phyloP scores from a whole-genome alignment of 1,284 basidiomycete species.

The Cutaneotrichosporon cavernicola region DNA sequence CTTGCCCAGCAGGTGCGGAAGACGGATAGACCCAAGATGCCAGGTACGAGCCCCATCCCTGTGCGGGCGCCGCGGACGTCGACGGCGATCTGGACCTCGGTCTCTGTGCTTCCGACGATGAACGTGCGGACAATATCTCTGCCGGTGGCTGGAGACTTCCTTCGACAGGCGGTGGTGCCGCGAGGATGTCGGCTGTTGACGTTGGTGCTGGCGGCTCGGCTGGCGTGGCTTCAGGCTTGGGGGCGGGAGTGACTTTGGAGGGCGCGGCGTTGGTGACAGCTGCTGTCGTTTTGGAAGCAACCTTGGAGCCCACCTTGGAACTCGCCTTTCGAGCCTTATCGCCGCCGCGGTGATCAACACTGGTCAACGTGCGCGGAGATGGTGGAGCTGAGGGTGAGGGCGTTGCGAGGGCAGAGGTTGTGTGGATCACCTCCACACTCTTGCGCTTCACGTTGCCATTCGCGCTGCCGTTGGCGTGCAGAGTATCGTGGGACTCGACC shows the following conservation, averaged over 20 bases:
- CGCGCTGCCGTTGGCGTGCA: conserved; percentile 5
- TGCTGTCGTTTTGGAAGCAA: neutral
- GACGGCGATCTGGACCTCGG: neutral
- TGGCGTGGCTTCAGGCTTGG: neutral
- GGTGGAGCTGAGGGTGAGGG: conserved; percentile 5
- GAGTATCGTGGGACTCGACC: conserved; percentile 1
- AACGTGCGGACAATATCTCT: neutral
- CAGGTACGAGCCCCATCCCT: conserved; percentile 40
- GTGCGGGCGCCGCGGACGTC: neutral
- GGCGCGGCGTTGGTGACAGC: neutral
- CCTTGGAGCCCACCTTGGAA: neutral
- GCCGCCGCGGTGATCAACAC: neutral
- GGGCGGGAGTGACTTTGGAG: neutral
- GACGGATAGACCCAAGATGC: conserved; percentile 32
- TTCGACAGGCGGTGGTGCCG: conserved; percentile 4
- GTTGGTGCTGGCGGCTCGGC: neutral
- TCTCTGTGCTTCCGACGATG: neutral
- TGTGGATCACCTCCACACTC: conserved; percentile 7
- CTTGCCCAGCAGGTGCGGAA: neutral
- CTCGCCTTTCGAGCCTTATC: neutral
- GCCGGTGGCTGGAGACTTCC: conserved; percentile 2
- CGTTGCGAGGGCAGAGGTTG: neutral
- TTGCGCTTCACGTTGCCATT: conserved; percentile 10
- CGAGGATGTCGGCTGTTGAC: neutral
- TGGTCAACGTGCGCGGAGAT: neutral